Conservation (phyloP, 2,329 filamentous ascomycete genomes). For the Aureobasidium mangrovei region DNA sequence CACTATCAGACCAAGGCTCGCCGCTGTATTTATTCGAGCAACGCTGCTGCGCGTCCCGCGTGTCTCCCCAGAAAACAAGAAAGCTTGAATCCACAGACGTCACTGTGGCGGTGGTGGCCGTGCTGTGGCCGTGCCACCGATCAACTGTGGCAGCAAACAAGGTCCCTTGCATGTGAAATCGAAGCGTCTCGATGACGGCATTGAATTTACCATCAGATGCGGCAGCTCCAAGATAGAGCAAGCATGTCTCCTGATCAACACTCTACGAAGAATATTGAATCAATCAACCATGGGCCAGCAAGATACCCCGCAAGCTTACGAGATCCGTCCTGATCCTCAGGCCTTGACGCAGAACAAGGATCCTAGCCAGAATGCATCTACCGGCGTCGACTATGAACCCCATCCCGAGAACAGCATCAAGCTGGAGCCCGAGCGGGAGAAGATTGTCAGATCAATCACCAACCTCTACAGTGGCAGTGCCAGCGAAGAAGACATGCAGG, state of each 20-base stretch:
- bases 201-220: background rate
- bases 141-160: too few species aligned
- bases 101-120: too few species aligned
- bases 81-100: too few species aligned
- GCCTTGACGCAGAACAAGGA: constrained; percentile 23
- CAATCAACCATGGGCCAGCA: constrained; percentile 8
- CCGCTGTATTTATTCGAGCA: too few species aligned
- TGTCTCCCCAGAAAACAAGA: too few species aligned
- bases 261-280: background rate
- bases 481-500: constrained; percentile 40
- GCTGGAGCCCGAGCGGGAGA: constrained; percentile 29
- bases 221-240: too few species aligned
- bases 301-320: constrained; percentile 12
- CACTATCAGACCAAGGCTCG: too few species aligned
- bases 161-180: too few species aligned
- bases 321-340: constrained; percentile 22
- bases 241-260: background rate
- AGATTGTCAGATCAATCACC: constrained; percentile 36
- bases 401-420: constrained; percentile 29
- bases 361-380: constrained; percentile 20
- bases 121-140: too few species aligned
- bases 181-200: too few species aligned
- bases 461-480: constrained; percentile 41
- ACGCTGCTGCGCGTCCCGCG: too few species aligned
- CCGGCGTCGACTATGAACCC: constrained; percentile 36